A percentile compares a stretch with the other conserved stretches of the same genome.
These are phyloP conservation scores for Albugo laibachii DNA, from an alignment of 352 stramenopile species.

Conservation along the genomic window DNA sequence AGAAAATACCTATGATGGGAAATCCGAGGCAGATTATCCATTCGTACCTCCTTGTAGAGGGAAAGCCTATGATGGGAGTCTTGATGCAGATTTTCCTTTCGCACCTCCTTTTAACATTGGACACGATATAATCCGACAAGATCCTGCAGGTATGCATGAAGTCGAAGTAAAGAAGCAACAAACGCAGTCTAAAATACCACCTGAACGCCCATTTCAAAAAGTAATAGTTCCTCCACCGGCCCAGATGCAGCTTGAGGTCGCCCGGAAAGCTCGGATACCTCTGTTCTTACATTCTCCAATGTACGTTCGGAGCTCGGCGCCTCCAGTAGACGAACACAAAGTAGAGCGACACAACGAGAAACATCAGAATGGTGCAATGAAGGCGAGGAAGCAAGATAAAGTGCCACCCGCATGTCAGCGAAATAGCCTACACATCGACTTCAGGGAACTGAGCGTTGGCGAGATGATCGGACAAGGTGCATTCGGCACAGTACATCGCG, in stretches of 20 bases:
- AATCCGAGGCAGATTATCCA: too few relatives aligned
- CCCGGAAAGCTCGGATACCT: constrained; percentile 58
- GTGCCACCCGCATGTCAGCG: constrained; percentile 38
- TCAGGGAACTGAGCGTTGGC: constrained; percentile 47
- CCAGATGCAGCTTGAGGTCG: constrained; percentile 75
- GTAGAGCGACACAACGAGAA: constrained; percentile 7
- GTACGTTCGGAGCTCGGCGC: constrained; percentile 57
- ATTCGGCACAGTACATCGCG: constrained; percentile 65
- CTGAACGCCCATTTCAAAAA: background rate
- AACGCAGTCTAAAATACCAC: background rate
- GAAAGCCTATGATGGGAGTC: too few relatives aligned
- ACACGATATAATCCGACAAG: too few relatives aligned
- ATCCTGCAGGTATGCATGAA: too few relatives aligned
- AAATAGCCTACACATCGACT: constrained; percentile 67
- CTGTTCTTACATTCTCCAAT: constrained; percentile 74
- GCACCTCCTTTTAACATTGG: too few relatives aligned
- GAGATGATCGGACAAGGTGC: constrained; percentile 74
- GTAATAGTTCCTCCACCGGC: constrained; percentile 30
- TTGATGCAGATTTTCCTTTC: too few relatives aligned
- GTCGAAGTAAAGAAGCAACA: too few relatives aligned
- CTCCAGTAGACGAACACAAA: constrained; percentile 28
- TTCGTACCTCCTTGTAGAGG: too few relatives aligned
- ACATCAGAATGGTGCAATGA: background rate
- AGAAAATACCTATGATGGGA: too few relatives aligned
- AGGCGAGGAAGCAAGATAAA: constrained; percentile 13